phyloP scores from a whole-genome alignment of 1,284 basidiomycete genomes.

The Pyrrhoderma noxium region DNA sequence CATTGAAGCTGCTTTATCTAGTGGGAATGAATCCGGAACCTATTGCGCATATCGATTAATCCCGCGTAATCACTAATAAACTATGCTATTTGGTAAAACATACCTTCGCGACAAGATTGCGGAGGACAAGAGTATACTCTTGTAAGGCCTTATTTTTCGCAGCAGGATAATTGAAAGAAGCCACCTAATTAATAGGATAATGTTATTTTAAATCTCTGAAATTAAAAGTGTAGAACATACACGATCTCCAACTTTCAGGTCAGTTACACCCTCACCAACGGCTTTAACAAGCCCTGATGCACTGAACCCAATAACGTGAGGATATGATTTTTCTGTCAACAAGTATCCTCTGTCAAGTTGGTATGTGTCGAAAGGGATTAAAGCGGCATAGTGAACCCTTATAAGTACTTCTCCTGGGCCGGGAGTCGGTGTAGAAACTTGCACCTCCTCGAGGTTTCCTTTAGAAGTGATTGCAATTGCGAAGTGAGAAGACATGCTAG shows the following conservation, averaged over 20 bases:
- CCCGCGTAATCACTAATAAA: neutral
- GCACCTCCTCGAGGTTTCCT: conserved; percentile 32
- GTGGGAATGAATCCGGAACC: conserved; percentile 36
- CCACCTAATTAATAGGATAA: conserved; percentile 27
- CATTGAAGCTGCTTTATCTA: conserved; percentile 39
- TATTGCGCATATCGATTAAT: neutral
- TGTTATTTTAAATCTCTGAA: neutral
- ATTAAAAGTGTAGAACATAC: conserved; percentile 23
- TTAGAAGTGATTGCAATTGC: conserved; percentile 34
- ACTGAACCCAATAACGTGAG: conserved; percentile 35
- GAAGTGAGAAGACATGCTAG: conserved; percentile 27
- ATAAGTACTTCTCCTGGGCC: conserved; percentile 37
- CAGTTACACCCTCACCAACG: conserved; percentile 34
- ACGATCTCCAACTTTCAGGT: conserved; percentile 37
- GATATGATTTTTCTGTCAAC: conserved; percentile 29
- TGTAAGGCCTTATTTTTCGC: conserved; percentile 34
- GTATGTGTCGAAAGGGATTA: conserved; percentile 38
- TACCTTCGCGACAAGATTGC: conserved; percentile 37
- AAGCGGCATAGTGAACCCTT: conserved; percentile 38
- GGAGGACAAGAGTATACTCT: conserved; percentile 34
- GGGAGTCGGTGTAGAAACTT: conserved; percentile 35
- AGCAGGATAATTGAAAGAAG: conserved; percentile 28
- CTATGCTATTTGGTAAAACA: neutral
- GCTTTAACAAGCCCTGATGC: conserved; percentile 34
- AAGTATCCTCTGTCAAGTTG: conserved; percentile 31